Conservation (phyloP, 106 monocot species). For the Dioscorea dumetorum region DNA sequence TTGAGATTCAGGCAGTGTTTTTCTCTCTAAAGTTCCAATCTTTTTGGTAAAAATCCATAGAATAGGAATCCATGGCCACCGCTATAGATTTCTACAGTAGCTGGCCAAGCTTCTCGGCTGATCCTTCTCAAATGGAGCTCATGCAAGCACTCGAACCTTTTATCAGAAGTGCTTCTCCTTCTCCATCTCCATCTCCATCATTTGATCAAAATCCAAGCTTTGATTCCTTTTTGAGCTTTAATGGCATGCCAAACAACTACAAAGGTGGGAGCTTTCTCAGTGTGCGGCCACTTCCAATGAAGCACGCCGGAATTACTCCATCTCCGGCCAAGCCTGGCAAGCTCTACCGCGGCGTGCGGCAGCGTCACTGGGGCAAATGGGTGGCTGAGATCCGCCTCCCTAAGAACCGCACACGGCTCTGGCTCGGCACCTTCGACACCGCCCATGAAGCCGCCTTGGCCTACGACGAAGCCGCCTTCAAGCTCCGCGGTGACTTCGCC, state of each 20-base stretch:
- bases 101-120: conserved; percentile 18
- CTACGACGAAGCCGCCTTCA: conserved; percentile 59
- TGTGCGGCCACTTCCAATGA: conserved; percentile 29
- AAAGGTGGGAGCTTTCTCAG: conserved; percentile 9
- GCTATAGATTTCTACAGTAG: conserved; percentile 58
- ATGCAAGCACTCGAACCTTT: conserved; percentile 82
- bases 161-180: conserved; percentile 46
- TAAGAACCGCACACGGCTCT: conserved; percentile 51
- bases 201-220: not conserved
- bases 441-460: conserved; percentile 65
- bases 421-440: conserved; percentile 77
- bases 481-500: conserved; percentile 57
- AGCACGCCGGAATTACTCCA: conserved; percentile 11
- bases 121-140: conserved; percentile 45
- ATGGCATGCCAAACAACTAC: not conserved
- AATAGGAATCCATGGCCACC: conserved; percentile 37
- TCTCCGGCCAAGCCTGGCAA: conserved; percentile 24
- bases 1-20: conserved; percentile 15
- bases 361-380: conserved; percentile 84
- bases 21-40: not conserved
- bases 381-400: conserved; percentile 75
- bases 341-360: conserved; percentile 73
- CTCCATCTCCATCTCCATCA: not conserved
- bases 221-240: not conserved
- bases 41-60: not conserved